Evolutionary conservation across 345 rosid species (phyloP).

Genomic region (Punica granatum): DNA sequence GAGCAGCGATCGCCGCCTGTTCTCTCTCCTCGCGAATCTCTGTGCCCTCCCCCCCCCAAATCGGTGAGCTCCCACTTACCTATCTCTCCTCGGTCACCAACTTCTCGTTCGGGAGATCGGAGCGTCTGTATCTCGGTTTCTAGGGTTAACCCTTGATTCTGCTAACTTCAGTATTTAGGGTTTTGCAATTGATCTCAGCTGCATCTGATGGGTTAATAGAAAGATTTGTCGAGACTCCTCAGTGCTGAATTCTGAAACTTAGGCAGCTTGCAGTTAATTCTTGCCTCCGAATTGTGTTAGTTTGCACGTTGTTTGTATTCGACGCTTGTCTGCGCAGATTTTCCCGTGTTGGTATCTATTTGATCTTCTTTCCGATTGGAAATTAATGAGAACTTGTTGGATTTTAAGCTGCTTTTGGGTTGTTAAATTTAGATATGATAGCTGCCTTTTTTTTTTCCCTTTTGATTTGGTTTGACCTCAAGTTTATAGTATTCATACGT

Average conservation of each 20-base stretch:
- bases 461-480: background rate
- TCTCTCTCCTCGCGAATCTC: background rate
- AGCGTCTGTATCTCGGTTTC: background rate
- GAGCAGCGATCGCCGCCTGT: background rate
- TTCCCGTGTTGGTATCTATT: background rate
- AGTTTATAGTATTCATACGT: background rate
- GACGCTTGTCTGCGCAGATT: background rate
- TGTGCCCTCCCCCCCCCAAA: background rate
- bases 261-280: background rate
- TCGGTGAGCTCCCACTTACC: background rate
- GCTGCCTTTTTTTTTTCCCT: background rate
- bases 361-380: background rate
- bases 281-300: background rate
- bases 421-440: background rate
- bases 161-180: background rate
- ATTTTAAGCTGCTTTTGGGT: background rate
- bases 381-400: background rate
- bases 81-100: background rate
- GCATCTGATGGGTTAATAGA: background rate
- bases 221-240: background rate
- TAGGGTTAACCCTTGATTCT: background rate
- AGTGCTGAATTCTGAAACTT: background rate
- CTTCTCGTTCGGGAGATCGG: background rate
- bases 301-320: background rate
- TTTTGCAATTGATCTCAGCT: background rate